A percentile compares a stretch with the other conserved stretches of the same genome.
These are phyloP conservation scores for Umbellularia californica DNA, from an alignment of 164 flowering plant genomes.

Conservation along the genomic window DNA sequence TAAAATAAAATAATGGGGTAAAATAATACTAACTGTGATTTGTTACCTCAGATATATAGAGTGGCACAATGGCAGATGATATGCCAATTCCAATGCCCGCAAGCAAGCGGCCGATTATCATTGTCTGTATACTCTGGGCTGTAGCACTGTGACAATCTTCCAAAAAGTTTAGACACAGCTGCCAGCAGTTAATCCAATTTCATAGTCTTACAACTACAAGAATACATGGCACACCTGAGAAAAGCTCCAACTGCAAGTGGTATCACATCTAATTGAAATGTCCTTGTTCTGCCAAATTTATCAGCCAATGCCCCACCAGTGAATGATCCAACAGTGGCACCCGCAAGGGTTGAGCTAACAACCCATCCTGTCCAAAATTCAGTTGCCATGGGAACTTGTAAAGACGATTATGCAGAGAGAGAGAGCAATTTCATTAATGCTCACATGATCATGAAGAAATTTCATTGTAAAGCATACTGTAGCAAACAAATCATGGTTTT, in stretches of 20 bases:
- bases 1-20: too few species aligned
- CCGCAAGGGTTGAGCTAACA: slow-evolving; percentile 88
- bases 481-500: too few species aligned
- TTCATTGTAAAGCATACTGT: background rate
- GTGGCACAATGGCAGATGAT: slow-evolving; percentile 93
- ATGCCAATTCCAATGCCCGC: slow-evolving; percentile 98
- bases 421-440: background rate
- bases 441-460: background rate
- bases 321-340: slow-evolving; percentile 94
- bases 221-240: slow-evolving; percentile 53
- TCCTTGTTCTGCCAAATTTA: slow-evolving; percentile 87
- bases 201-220: background rate
- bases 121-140: slow-evolving; percentile 74
- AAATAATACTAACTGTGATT: background rate
- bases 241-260: slow-evolving; percentile 87
- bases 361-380: slow-evolving; percentile 67
- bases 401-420: background rate
- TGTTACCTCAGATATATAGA: slow-evolving; percentile 93
- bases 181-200: background rate
- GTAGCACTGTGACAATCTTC: slow-evolving; percentile 58
- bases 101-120: slow-evolving; percentile 91
- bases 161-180: slow-evolving; percentile 6
- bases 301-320: slow-evolving; percentile 96
- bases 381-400: background rate
- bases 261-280: slow-evolving; percentile 82